Evolutionary conservation across 441 rosid genomes (phyloP).

Genomic region (Viola pubescens): DNA sequence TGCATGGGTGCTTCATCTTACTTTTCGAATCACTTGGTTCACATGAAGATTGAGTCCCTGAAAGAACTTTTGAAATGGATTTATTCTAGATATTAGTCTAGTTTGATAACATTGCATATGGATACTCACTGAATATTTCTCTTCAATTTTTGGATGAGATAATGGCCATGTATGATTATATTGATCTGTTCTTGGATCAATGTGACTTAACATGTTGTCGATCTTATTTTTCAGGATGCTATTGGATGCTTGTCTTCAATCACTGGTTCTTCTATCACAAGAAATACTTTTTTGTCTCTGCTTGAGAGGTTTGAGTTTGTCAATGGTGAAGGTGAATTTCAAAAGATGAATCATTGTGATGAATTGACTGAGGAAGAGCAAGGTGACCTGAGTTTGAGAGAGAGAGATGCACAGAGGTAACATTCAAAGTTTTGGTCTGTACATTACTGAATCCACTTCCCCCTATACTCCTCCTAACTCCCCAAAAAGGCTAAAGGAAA

Average conservation of each 20-base stretch:
- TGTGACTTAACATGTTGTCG: conserved; percentile 10
- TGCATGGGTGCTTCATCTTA: neutral
- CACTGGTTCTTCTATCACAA: conserved; percentile 54
- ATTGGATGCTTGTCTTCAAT: conserved; percentile 79
- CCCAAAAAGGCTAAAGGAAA: neutral
- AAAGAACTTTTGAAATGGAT: neutral
- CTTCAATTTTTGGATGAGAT: neutral
- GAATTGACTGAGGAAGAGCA: conserved; percentile 30
- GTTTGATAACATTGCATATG: neutral
- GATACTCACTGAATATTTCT: neutral
- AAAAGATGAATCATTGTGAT: conserved; percentile 24
- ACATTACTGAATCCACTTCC: neutral
- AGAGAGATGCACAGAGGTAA: conserved; percentile 52
- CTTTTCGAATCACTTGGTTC: neutral
- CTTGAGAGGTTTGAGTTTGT: conserved; percentile 50
- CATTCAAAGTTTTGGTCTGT: conserved; percentile 7
- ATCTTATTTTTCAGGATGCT: conserved; percentile 51
- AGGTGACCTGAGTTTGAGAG: conserved; percentile 22
- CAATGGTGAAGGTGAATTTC: conserved; percentile 39
- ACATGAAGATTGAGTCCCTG: neutral
- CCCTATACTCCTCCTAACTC: neutral
- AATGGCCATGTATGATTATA: neutral
- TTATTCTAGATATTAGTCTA: neutral
- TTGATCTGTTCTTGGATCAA: neutral
- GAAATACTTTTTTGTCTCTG: conserved; percentile 48